phyloP scores from a whole-genome alignment of 2,329 filamentous ascomycete species.

The Xylaria sp. region DNA sequence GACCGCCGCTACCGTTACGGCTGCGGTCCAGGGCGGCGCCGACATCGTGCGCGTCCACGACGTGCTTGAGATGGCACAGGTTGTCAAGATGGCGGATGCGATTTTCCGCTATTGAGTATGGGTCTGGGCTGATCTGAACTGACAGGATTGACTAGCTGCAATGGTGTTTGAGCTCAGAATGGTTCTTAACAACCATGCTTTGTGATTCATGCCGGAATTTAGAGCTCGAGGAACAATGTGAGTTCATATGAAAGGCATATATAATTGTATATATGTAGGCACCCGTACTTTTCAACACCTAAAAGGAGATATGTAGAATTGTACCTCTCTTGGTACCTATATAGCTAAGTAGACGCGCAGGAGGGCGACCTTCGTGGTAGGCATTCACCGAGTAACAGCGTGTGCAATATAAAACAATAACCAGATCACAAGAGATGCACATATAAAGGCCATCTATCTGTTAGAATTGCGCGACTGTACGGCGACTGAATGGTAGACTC shows the following conservation, averaged over 20 bases:
- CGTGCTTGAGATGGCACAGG: slow-evolving; percentile 84
- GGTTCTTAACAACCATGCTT: neutral
- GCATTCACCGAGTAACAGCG: neutral
- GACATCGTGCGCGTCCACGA: slow-evolving; percentile 96
- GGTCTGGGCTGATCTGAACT: neutral
- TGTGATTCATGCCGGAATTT: neutral
- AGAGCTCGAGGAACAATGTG: neutral
- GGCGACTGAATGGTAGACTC: neutral
- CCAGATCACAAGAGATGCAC: neutral
- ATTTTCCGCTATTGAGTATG: slow-evolving; percentile 72
- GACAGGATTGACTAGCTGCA: neutral
- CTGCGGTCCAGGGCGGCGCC: slow-evolving; percentile 85
- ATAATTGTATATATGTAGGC: neutral
- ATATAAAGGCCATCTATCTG: neutral
- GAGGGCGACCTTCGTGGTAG: slow-evolving; percentile 1
- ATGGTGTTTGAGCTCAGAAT: neutral
- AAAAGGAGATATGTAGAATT: slow-evolving; percentile 4
- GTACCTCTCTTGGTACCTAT: neutral
- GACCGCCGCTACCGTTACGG: slow-evolving; percentile 87
- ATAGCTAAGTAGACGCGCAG: neutral
- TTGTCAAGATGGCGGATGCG: slow-evolving; percentile 90
- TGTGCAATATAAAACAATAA: neutral
- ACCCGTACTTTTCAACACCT: slow-evolving; percentile 17
- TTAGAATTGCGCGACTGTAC: neutral
- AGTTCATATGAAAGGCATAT: neutral